Evolutionary conservation across 495 filamentous ascomycete genomes (phyloP).

Genomic region (Glutinoglossum americanum): DNA sequence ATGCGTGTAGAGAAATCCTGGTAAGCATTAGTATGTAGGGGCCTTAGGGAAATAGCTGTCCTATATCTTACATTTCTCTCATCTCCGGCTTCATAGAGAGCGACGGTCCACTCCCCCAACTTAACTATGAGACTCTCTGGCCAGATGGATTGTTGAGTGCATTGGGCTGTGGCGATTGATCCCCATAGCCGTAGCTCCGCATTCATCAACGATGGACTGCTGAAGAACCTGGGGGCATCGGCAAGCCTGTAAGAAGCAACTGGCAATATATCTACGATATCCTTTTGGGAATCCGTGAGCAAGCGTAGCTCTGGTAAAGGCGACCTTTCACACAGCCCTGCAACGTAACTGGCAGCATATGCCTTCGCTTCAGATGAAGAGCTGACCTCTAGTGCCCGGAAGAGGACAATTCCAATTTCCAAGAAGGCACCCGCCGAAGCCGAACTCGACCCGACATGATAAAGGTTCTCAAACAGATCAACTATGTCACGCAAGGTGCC

Average conservation of each 20-base stretch:
- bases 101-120: conserved; percentile 18
- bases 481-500: conserved; percentile 5
- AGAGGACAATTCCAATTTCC: not conserved
- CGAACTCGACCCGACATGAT: not conserved
- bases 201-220: conserved; percentile 14
- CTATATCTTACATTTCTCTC: conserved; percentile 7
- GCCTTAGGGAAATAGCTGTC: not conserved
- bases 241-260: not conserved
- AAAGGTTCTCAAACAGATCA: not conserved
- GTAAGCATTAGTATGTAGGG: conserved; percentile 12
- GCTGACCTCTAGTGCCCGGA: not conserved
- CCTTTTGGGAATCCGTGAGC: not conserved
- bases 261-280: not conserved
- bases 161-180: conserved; percentile 32
- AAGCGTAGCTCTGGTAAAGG: too few species aligned
- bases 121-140: conserved; percentile 15
- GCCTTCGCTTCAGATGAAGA: not conserved
- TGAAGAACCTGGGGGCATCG: not conserved
- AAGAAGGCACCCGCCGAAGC: not conserved
- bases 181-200: conserved; percentile 28
- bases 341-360: not conserved
- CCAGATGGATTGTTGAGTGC: conserved; percentile 16
- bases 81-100: conserved; percentile 20
- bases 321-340: not conserved
- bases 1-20: conserved; percentile 45